Conservation (phyloP, 2,329 filamentous ascomycete genomes). For the Aureobasidium sp. region DNA sequence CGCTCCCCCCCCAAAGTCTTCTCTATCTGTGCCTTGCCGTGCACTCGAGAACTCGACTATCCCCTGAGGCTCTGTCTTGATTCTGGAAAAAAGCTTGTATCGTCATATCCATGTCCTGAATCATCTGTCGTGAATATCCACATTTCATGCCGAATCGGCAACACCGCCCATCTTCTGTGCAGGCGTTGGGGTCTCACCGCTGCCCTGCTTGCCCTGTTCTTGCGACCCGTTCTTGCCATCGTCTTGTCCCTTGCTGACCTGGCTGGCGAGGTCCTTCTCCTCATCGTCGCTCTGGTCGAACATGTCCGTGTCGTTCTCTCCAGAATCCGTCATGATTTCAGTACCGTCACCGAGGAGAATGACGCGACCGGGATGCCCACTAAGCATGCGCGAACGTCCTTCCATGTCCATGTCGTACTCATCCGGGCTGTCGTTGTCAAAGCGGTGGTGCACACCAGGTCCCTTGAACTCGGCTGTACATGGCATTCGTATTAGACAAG, state of each 20-base stretch:
- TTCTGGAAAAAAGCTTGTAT: background rate
- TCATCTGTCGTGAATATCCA: background rate
- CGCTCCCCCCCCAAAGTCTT: background rate
- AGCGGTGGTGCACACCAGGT: conserved; percentile 41
- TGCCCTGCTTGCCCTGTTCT: conserved; percentile 17
- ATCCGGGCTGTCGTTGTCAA: conserved; percentile 39
- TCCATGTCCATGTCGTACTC: conserved; percentile 68
- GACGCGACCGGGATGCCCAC: conserved; percentile 69
- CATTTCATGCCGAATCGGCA: background rate
- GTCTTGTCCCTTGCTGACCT: conserved; percentile 59
- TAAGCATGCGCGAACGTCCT: conserved; percentile 56
- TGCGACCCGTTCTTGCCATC: conserved; percentile 26
- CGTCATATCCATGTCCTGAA: conserved; percentile 6
- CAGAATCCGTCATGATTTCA: conserved; percentile 76
- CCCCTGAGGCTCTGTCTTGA: background rate
- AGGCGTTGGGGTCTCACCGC: conserved; percentile 15
- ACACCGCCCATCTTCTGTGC: conserved; percentile 22
- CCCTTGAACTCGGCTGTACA: conserved; percentile 42
- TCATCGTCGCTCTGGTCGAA: conserved; percentile 58
- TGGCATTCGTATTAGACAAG: conserved; percentile 10
- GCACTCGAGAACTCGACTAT: background rate
- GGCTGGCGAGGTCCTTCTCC: conserved; percentile 74
- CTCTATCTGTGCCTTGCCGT: background rate
- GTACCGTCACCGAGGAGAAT: conserved; percentile 94
- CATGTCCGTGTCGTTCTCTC: conserved; percentile 66